Evolutionary conservation across 352 stramenopile species (phyloP).

Genomic region (Blastocystis sp.): DNA sequence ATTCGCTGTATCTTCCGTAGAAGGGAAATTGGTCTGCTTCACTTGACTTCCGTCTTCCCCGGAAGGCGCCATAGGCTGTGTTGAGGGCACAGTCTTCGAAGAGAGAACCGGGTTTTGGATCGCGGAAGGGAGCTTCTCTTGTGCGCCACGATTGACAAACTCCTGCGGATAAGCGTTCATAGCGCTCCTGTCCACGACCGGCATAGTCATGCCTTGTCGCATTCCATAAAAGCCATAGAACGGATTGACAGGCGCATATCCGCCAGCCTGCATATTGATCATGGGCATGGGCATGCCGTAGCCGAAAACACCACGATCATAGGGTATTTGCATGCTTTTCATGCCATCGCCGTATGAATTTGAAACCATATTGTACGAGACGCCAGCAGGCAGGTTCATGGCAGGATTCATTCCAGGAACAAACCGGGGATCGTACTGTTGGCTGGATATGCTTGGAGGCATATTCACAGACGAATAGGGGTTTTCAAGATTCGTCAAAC

Average conservation of each 20-base stretch:
- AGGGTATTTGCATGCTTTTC: conserved; percentile 45
- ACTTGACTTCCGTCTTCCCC: neutral
- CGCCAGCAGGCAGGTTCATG: neutral
- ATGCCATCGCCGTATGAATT: conserved; percentile 62
- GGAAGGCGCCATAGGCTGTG: neutral
- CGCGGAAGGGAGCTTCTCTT: neutral
- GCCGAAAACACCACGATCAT: conserved; percentile 32
- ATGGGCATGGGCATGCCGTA: conserved; percentile 46
- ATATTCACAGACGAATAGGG: conserved; percentile 52
- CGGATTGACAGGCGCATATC: neutral
- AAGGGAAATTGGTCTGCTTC: neutral
- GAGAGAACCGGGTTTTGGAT: neutral
- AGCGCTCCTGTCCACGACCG: neutral
- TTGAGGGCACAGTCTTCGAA: neutral
- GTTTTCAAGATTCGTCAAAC: conserved; percentile 42
- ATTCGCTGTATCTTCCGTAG: neutral
- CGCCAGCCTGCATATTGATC: conserved; percentile 36
- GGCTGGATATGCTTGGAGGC: conserved; percentile 12
- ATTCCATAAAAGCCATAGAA: conserved; percentile 43
- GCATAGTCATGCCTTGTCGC: conserved; percentile 5
- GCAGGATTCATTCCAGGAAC: conserved; percentile 54
- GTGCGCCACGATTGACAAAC: neutral
- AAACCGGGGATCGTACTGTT: conserved; percentile 57
- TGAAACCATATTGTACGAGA: conserved; percentile 65
- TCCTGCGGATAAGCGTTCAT: neutral